A percentile compares a stretch with the other conserved stretches of the same genome.
These are phyloP conservation scores for Colletotrichum cordylinicola DNA, from an alignment of 2,329 filamentous ascomycete species.

Conservation along the genomic window DNA sequence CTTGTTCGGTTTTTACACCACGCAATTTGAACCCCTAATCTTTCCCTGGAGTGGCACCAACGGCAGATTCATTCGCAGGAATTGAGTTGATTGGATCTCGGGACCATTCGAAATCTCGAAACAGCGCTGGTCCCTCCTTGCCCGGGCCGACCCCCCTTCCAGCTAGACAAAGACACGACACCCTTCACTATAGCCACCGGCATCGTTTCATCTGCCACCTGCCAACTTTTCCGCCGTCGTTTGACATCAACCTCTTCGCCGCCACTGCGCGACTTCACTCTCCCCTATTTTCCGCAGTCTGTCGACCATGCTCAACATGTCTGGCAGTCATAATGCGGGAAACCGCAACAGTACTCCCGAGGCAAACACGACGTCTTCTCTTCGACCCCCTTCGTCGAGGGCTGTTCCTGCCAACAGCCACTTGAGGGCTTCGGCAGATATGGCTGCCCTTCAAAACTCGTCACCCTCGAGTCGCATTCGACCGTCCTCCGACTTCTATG, in stretches of 20 bases:
- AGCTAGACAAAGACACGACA: conserved; percentile 20
- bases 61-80: neutral
- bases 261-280: neutral
- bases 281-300: conserved; percentile 17
- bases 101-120: conserved; percentile 18
- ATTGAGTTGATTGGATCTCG: neutral
- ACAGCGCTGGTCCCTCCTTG: conserved; percentile 18
- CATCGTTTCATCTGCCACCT: conserved; percentile 20
- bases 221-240: neutral
- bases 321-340: conserved; percentile 72
- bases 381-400: conserved; percentile 83
- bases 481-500: conserved; percentile 94
- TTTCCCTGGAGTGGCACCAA: neutral
- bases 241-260: conserved; percentile 7
- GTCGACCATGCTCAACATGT: conserved; percentile 62
- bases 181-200: conserved; percentile 12
- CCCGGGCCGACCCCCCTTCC: conserved; percentile 18
- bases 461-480: conserved; percentile 80
- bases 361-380: conserved; percentile 79
- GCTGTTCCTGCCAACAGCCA: conserved; percentile 81
- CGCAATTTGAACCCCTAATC: neutral
- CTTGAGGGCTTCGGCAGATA: conserved; percentile 93
- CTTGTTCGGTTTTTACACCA: neutral
- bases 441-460: conserved; percentile 79
- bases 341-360: conserved; percentile 99